Evolutionary conservation across 2,329 filamentous ascomycete species (phyloP).

Genomic region (Pseudogymnoascus sp.): DNA sequence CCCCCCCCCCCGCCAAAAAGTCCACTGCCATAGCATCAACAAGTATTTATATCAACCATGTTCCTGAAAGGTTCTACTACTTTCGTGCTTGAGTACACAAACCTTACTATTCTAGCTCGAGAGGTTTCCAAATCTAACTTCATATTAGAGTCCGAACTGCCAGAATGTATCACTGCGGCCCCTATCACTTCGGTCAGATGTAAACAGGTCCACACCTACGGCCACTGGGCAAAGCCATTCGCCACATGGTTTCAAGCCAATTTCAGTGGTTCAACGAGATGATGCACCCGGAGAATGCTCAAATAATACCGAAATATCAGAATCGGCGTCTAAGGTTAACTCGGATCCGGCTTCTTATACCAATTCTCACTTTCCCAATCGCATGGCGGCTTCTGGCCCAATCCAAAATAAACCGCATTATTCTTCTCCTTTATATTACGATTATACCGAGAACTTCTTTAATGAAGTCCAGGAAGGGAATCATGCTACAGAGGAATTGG

Average conservation of each 20-base stretch:
- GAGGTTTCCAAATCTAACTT: background rate
- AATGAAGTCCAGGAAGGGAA: constrained; percentile 12
- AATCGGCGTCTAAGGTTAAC: background rate
- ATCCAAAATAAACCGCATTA: background rate
- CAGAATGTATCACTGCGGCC: constrained; percentile 13
- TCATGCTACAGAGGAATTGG: constrained; percentile 13
- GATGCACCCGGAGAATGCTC: background rate
- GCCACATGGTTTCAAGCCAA: background rate
- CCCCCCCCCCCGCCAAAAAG: background rate
- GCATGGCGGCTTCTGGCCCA: background rate
- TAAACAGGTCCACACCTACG: constrained; percentile 25
- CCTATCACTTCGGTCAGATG: constrained; percentile 22
- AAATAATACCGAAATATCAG: background rate
- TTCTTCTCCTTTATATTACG: constrained; percentile 28
- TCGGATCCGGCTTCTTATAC: background rate
- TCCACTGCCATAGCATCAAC: background rate
- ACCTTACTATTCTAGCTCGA: background rate
- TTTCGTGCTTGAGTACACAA: background rate
- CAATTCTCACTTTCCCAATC: background rate
- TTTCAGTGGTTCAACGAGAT: background rate
- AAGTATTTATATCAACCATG: background rate
- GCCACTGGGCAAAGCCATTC: background rate
- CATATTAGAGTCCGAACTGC: background rate
- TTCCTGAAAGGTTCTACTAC: background rate
- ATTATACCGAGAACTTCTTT: constrained; percentile 31